Percentiles rank a stretch among this genome's conserved stretches.
Evolutionary conservation across 495 filamentous ascomycete genomes (phyloP).

Genomic region (Parathielavia appendiculata): DNA sequence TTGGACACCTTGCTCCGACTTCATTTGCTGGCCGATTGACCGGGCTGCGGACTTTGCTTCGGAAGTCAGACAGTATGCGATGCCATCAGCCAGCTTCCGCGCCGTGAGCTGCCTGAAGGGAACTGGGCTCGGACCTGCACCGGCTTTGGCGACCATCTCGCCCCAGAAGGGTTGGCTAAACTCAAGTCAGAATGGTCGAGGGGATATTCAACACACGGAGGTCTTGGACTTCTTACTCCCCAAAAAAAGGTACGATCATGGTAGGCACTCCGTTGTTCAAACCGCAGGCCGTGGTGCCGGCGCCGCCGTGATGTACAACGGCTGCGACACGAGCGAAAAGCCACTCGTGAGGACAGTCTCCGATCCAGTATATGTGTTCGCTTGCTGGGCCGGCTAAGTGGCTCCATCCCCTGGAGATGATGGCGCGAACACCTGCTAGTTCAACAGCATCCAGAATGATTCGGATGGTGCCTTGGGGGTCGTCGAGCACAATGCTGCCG

Average conservation of each 20-base stretch:
- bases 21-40: too few species aligned
- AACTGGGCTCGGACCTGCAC: slow-evolving; percentile 66
- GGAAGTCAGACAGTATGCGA: too few species aligned
- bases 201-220: too few species aligned
- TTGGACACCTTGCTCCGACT: too few species aligned
- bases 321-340: slow-evolving; percentile 66
- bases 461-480: slow-evolving; percentile 61
- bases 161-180: slow-evolving; percentile 69
- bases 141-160: slow-evolving; percentile 61
- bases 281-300: slow-evolving; percentile 72
- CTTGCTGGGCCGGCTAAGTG: slow-evolving; percentile 57
- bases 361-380: slow-evolving; percentile 63
- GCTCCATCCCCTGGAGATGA: slow-evolving; percentile 77
- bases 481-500: slow-evolving; percentile 72
- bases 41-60: too few species aligned
- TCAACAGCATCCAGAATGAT: slow-evolving; percentile 64
- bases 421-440: slow-evolving; percentile 58
- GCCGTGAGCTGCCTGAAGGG: too few species aligned
- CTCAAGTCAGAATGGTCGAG: background rate
- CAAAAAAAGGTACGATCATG: slow-evolving; percentile 75
- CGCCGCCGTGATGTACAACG: slow-evolving; percentile 77
- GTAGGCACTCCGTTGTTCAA: slow-evolving; percentile 64
- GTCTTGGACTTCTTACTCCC: slow-evolving; percentile 40
- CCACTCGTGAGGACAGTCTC: slow-evolving; percentile 77
- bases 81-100: too few species aligned